Evolutionary conservation across 2,329 filamentous ascomycete genomes (phyloP), one percentile per base, ranked within the genome.

Genomic region (Cercospora brassicicola): DNA sequence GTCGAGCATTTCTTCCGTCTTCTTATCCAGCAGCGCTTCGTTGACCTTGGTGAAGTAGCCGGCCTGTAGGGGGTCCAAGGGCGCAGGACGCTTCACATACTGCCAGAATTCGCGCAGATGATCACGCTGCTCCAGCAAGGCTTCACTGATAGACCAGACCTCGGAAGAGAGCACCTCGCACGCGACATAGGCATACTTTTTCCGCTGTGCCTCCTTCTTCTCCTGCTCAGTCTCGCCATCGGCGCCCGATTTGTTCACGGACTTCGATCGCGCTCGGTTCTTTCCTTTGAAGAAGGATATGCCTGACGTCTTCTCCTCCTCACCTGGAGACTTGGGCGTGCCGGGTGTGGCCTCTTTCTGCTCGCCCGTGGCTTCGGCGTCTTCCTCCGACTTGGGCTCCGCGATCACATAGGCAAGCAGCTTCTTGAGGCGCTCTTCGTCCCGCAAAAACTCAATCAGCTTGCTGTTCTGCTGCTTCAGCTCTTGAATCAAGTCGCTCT

Each of bases 11-110:
- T 97, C 94, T 76, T 96, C 92, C 5, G 96, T 97, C 86, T 98
- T 98, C 82, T 95, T 96, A 79, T 98, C 95, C 65, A 99, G 90
- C 20, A 99, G 83, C n/a, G 93, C 91, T 82, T 99, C 95, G 80
- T 98, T 98, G 77, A 99, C 94, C 79, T 98, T 99, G 65, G 94
- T 97, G 79, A 99, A 99, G 79, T 99, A 99, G 76, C 94, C 94
- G 18, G 95, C 94, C 81, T 98, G 94, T 5, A 97, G 86, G 42
- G 94, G 91, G 78, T 98, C 94, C 65, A 99, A 86, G 2, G 94
- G 92, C 10, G 92, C 87, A n/a, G 92, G 87, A 65, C 90, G 88
- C 78, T 91, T 91, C 74, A 99, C 82, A 79, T 97, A 99, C 59
- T 88, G 84, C 95, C 95, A 99, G 80, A 99, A 98, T 72, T 90